phyloP scores from a whole-genome alignment of 208 protist genomes.

The Crithidia bombi region DNA sequence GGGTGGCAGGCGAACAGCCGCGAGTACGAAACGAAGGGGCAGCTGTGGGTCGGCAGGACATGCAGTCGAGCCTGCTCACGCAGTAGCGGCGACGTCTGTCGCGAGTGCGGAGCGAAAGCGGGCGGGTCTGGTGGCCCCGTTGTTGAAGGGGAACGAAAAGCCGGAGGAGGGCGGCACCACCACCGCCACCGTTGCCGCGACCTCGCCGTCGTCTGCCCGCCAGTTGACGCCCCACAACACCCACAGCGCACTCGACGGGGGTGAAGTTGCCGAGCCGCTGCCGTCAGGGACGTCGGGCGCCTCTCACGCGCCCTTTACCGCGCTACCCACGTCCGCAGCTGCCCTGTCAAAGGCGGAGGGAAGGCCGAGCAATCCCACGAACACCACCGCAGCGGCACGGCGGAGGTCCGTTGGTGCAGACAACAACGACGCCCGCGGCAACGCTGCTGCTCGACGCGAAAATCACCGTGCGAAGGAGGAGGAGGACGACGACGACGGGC shows the following conservation, averaged over 20 bases:
- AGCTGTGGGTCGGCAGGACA: too few relatives aligned
- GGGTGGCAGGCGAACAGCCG: not conserved
- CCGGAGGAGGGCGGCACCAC: too few relatives aligned
- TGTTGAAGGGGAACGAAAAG: too few relatives aligned
- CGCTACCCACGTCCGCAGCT: too few relatives aligned
- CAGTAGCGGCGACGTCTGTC: too few relatives aligned
- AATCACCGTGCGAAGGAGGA: not conserved
- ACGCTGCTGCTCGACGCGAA: not conserved
- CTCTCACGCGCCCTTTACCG: not conserved
- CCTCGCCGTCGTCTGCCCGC: too few relatives aligned
- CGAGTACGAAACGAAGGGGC: not conserved
- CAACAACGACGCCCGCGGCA: not conserved
- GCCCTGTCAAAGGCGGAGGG: not conserved
- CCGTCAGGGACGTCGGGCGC: not conserved
- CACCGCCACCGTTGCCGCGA: not conserved
- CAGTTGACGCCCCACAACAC: not conserved
- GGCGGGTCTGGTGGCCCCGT: too few relatives aligned
- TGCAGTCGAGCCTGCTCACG: too few relatives aligned
- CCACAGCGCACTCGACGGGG: constrained; percentile 19
- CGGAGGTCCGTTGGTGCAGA: not conserved
- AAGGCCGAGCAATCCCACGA: not conserved
- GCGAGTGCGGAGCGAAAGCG: too few relatives aligned
- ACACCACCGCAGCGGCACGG: not conserved
- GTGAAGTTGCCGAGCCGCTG: constrained; percentile 24
- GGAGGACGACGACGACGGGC: not conserved